Evolutionary conservation across 352 stramenopile species (phyloP).

Genomic region (Aphanomyces invadans): DNA sequence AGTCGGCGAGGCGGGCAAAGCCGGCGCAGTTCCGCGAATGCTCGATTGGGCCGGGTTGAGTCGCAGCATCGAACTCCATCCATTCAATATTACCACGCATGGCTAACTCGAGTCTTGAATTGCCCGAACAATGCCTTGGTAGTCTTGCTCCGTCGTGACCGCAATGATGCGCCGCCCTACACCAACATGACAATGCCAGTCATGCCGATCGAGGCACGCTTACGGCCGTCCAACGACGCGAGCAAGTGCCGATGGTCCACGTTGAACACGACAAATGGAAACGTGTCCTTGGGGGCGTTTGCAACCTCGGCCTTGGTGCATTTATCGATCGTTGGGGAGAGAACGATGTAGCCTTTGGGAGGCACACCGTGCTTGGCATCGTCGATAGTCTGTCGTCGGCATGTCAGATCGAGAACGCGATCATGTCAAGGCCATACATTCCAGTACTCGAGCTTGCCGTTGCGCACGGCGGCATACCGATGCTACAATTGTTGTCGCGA

Average conservation of each 20-base stretch:
- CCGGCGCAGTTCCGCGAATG: conserved; percentile 47
- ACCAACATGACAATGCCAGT: not conserved
- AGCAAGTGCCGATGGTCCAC: conserved; percentile 26
- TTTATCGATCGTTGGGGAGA: conserved; percentile 29
- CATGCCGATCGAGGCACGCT: too few relatives aligned
- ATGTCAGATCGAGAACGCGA: too few relatives aligned
- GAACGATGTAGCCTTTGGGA: conserved; percentile 26
- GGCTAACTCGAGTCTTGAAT: conserved; percentile 28
- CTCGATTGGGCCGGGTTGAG: conserved; percentile 27
- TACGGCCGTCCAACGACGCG: conserved; percentile 26
- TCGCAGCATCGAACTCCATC: not conserved
- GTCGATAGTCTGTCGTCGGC: conserved; percentile 33
- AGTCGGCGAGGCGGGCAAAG: conserved; percentile 35
- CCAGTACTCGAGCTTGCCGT: conserved; percentile 34
- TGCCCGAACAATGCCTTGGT: conserved; percentile 25
- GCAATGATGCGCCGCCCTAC: conserved; percentile 29
- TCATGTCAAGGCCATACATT: conserved; percentile 25
- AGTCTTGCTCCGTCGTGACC: conserved; percentile 28
- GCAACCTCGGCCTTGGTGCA: conserved; percentile 28
- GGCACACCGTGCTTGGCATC: conserved; percentile 33
- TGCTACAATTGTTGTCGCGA: conserved; percentile 22
- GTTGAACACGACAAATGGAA: conserved; percentile 32
- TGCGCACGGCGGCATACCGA: conserved; percentile 32
- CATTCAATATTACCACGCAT: not conserved
- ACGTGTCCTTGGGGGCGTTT: conserved; percentile 28